Base-by-base conservation (phyloP, 176 grass and related monocot genomes). In the Typha latifolia region DNA sequence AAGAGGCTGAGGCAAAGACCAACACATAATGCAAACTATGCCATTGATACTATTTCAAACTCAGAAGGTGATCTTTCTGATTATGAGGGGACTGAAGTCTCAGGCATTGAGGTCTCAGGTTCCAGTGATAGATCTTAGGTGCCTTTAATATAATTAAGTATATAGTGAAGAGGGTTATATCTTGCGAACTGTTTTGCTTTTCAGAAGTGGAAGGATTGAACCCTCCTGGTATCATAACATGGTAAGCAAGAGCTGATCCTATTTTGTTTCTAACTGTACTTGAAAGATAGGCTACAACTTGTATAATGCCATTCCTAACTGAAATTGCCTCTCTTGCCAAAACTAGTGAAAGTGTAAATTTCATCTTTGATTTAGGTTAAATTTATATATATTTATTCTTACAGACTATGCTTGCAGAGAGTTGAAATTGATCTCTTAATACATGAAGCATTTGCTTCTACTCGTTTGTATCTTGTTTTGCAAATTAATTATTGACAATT, bases 1-100 rank as follows among this genome's bases (percentile, higher is more conserved):
- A 88, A 80, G 57, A 84, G 76, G 16, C 49, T 73, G 48, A 84
- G 76, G 69, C 85, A 88, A 70, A 70, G 85, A 47, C 85, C 85
- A 20, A 84, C 81, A 1, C 68, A 61, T 8, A 52, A 80, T 51
- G 79, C 80, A 32, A 80, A 84, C 64, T 74, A 62, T 47, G 31
- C 14, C n/a, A 62, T 32, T 7, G 49, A 64, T 53, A 12, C 43
- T 66, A 13, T 77, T 18, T 77, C 77, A 47, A 48, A 48, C 47
- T 84, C 85, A 11, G 81, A 84, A 62, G 52, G 77, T 48, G 73
- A 76, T 34, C 24, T 2, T 18, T 21, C 53, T 10, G 53, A 59
- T 59, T 59, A 21, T 59, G 53, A 65, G 34, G 4, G 34, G 3
- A 10, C 26, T 20, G 63, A 19, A 12, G 65, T 31, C 47, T 47